phyloP scores from a whole-genome alignment of 177 flowering plant species.

The Telopea speciosissima region DNA sequence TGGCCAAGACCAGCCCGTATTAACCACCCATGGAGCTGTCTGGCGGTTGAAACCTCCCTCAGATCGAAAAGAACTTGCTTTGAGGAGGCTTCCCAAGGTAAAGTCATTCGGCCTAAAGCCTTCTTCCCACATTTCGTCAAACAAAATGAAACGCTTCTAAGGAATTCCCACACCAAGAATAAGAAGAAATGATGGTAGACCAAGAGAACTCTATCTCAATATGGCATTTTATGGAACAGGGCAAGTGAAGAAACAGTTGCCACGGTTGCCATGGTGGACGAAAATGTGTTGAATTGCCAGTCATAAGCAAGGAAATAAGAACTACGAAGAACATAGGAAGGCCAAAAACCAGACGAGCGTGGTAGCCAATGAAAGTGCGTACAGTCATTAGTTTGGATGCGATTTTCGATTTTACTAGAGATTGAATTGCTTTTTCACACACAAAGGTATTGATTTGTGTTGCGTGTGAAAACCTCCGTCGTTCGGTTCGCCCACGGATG shows the following conservation, averaged over 20 bases:
- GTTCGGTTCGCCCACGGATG: no score
- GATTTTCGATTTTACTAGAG: no score
- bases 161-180: conserved; percentile 14
- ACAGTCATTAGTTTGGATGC: no score
- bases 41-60: conserved; percentile 14
- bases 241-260: conserved; percentile 9
- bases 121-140: conserved; percentile 16
- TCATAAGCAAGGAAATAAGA: background rate
- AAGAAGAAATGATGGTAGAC: conserved; percentile 17
- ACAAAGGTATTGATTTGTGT: no score
- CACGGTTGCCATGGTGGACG: conserved; percentile 6
- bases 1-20: conserved; percentile 19
- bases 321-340: no score
- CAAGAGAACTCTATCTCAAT: conserved; percentile 14
- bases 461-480: no score
- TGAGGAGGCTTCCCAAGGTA: conserved; percentile 17
- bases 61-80: conserved; percentile 19
- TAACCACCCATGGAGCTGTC: conserved; percentile 30
- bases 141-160: conserved; percentile 9
- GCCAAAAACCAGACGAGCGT: no score
- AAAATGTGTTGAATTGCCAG: background rate
- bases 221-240: conserved; percentile 20
- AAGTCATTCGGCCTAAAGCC: conserved; percentile 19
- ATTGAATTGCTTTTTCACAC: no score
- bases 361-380: no score